Evolutionary conservation across 805 yeast species (phyloP), one percentile per base, ranked within the genome.

Genomic region (Kodamaea hsintzibuensis): DNA sequence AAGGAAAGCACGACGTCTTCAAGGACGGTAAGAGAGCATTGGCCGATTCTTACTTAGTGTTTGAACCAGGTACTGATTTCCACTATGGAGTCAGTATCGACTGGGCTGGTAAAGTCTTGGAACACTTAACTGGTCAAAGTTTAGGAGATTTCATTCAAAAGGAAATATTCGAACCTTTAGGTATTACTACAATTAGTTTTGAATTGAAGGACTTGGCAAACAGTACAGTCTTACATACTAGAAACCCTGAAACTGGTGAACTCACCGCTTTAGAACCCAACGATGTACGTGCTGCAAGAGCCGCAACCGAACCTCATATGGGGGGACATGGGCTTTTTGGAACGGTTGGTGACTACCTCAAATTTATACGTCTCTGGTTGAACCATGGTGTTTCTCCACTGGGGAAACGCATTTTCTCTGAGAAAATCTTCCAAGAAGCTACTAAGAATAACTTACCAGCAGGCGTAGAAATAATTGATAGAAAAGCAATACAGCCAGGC

Each of bases 291-390:
- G 13, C 19, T 17, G 16, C 33, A 1, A 13, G 12, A 25, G 10
- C 17, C 9, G 35, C 19, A 13, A 12, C 27, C n/a, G 37, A 47
- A 5, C 37, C 22, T 17, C 37, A 38, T n/a, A 67, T 71, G 71
- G 80, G 79, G 7, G 80, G 80, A 13, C 76, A 69, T 50, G 80
- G 80, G 3, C 64, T 72, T 46, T 70, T 67, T 50, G 73, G 76
- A 0, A 67, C 68, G 2, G 71, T 71, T 1, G 66, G 60, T 2
- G 79, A 75, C 60, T 75, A 69, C 52, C 61, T 75, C 55, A 71
- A 66, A 51, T 73, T 73, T 44, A 59, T 75, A 25, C 65, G 78
- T 4, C 61, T 71, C 13, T 65, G 77, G 57, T 62, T 78, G 42
- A 77, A 78, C 54, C 66, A 68, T 42, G 82, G 82, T 8, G 55